Conservation (phyloP, 2,329 filamentous ascomycete genomes). For the Claviceps monticola region DNA sequence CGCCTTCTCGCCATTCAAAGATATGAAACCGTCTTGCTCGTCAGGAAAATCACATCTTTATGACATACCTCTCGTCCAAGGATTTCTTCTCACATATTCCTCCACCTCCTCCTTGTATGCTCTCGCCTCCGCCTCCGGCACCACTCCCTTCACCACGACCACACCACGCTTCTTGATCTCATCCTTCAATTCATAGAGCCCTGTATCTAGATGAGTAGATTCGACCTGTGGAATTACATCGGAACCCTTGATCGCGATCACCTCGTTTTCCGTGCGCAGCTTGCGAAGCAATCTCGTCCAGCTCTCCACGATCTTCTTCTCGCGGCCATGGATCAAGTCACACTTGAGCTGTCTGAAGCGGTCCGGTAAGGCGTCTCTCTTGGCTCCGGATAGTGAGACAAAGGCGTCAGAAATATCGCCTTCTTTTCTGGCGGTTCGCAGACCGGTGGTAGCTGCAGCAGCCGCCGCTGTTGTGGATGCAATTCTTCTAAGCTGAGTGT, state of each 20-base stretch:
- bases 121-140: slow-evolving; percentile 48
- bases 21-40: no score
- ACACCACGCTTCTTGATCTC: slow-evolving; percentile 49
- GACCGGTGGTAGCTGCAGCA: not conserved
- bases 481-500: not conserved
- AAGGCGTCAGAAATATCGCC: slow-evolving; percentile 52
- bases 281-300: slow-evolving; percentile 34
- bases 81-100: slow-evolving; percentile 52
- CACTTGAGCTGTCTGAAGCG: slow-evolving; percentile 43
- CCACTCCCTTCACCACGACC: slow-evolving; percentile 50
- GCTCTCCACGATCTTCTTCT: slow-evolving; percentile 30
- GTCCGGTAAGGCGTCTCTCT: slow-evolving; percentile 33
- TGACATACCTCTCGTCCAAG: slow-evolving; percentile 35
- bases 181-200: slow-evolving; percentile 20
- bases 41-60: no score
- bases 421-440: slow-evolving; percentile 29
- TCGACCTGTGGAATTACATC: slow-evolving; percentile 38
- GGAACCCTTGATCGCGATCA: slow-evolving; percentile 30
- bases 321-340: slow-evolving; percentile 34
- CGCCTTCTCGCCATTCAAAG: no score
- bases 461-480: slow-evolving; percentile 1
- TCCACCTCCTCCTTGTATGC: slow-evolving; percentile 50
- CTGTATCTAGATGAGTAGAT: slow-evolving; percentile 29
- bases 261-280: slow-evolving; percentile 32
- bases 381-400: slow-evolving; percentile 38